A percentile compares a stretch with the other conserved stretches of the same genome.
Conservation (phyloP, 257 asterid genomes). For the Cynanchum wilfordii region DNA sequence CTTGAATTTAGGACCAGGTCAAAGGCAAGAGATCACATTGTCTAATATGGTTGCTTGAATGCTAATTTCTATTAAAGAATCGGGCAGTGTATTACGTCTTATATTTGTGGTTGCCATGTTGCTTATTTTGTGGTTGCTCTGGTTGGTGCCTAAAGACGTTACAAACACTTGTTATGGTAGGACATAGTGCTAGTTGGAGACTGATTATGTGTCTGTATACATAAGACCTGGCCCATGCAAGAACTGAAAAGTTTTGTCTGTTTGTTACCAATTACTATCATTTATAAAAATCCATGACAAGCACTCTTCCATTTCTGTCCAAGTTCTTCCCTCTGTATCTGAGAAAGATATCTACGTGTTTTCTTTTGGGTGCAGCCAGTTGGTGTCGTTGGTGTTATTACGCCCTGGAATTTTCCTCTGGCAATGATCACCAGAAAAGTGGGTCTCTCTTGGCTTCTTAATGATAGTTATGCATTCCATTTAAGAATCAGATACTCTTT, state of each 20-base stretch:
- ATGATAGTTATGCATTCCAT: not conserved
- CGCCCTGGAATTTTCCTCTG: constrained; percentile 98
- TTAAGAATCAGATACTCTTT: not conserved
- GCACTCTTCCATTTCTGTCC: not conserved
- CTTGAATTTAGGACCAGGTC: not conserved
- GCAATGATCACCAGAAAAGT: constrained; percentile 99
- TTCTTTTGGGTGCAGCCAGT: constrained; percentile 67
- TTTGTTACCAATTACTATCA: not conserved
- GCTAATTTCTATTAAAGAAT: not conserved
- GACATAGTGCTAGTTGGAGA: not conserved
- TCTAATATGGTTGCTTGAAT: not conserved
- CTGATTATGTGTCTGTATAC: not conserved
- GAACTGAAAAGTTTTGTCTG: not conserved
- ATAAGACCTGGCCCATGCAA: not conserved
- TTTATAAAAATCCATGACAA: not conserved
- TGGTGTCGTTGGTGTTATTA: constrained; percentile 94
- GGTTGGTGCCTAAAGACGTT: not conserved
- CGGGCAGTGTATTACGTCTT: not conserved
- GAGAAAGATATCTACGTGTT: not conserved
- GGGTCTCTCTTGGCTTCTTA: constrained; percentile 16
- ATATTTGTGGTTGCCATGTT: not conserved
- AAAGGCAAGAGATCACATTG: not conserved
- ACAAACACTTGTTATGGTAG: not conserved
- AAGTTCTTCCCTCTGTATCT: constrained; percentile 10
- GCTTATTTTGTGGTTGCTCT: not conserved